A percentile compares a stretch with the other conserved stretches of the same genome.
Evolutionary conservation across 2,329 filamentous ascomycete genomes (phyloP).

Genomic region (Aspergillus pseudonomiae): DNA sequence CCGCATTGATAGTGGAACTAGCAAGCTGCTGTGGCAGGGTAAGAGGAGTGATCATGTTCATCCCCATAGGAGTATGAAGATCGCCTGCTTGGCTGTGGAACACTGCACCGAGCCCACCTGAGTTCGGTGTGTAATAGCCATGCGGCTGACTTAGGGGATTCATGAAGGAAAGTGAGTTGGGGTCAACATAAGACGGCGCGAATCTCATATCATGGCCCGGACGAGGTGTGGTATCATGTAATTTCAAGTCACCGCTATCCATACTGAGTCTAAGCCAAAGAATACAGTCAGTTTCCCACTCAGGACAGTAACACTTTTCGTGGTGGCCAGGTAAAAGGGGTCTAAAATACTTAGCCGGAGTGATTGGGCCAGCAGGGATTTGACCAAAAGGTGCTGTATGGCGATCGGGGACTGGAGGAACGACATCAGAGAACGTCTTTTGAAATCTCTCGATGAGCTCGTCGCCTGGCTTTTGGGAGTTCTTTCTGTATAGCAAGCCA

Average conservation of each 20-base stretch:
- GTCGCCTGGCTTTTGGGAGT: constrained; percentile 81
- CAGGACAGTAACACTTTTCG: neutral
- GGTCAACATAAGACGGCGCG: constrained; percentile 85
- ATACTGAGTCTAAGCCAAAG: constrained; percentile 45
- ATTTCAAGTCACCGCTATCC: constrained; percentile 61
- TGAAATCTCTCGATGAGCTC: constrained; percentile 84
- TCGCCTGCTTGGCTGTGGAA: constrained; percentile 85
- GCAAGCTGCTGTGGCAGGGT: constrained; percentile 74
- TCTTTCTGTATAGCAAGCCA: constrained; percentile 58
- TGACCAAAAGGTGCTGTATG: constrained; percentile 26
- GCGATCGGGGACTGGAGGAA: constrained; percentile 48
- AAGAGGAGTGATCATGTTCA: constrained; percentile 78
- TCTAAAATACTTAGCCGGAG: constrained; percentile 28
- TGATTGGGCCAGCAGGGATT: constrained; percentile 25
- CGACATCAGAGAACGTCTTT: constrained; percentile 76
- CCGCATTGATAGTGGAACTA: constrained; percentile 58
- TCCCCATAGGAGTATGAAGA: constrained; percentile 77
- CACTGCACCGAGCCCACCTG: constrained; percentile 73
- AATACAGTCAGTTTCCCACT: constrained; percentile 15
- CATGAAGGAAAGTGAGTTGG: constrained; percentile 78
- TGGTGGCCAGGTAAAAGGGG: neutral
- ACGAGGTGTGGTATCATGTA: constrained; percentile 81
- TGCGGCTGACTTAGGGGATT: constrained; percentile 77
- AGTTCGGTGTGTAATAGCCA: constrained; percentile 86
- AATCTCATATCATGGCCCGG: constrained; percentile 84